Conservation (phyloP, 495 filamentous ascomycete genomes). For the Usnea hakonensis region DNA sequence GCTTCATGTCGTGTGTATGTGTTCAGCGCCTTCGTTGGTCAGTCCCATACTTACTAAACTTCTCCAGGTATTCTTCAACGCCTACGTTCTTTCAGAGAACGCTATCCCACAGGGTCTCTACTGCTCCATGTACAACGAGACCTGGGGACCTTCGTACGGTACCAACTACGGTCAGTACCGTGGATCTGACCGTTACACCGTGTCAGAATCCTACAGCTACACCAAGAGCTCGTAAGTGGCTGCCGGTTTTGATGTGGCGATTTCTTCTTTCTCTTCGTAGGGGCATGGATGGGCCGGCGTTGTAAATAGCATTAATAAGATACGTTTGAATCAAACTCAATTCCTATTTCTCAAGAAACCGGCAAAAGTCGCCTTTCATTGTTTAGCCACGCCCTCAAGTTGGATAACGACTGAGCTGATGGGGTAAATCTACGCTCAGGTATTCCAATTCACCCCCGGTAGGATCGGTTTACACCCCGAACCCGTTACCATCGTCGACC, state of each 20-base stretch:
- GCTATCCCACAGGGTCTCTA: slow-evolving; percentile 26
- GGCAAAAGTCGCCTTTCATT: background rate
- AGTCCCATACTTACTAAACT: background rate
- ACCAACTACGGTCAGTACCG: slow-evolving; percentile 22
- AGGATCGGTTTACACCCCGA: background rate
- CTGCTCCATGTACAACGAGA: slow-evolving; percentile 24
- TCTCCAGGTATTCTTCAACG: slow-evolving; percentile 38
- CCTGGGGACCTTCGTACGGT: slow-evolving; percentile 19
- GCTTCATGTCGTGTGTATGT: slow-evolving; percentile 21
- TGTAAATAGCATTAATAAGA: background rate
- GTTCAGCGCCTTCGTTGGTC: background rate
- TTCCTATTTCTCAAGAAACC: background rate
- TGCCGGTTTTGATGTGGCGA: background rate
- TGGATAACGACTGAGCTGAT: background rate
- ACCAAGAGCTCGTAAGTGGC: slow-evolving; percentile 1
- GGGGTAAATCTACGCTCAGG: background rate
- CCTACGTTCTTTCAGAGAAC: slow-evolving; percentile 38
- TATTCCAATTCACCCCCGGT: background rate
- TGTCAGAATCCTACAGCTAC: slow-evolving; percentile 13
- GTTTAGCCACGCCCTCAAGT: background rate
- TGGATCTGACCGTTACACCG: slow-evolving; percentile 9
- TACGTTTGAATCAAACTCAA: background rate
- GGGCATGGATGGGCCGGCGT: background rate
- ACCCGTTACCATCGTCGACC: background rate
- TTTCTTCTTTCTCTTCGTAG: background rate